A percentile compares a stretch with the other conserved stretches of the same genome.
Conservation (phyloP, 345 rosid species). For the Camelina laxa region DNA sequence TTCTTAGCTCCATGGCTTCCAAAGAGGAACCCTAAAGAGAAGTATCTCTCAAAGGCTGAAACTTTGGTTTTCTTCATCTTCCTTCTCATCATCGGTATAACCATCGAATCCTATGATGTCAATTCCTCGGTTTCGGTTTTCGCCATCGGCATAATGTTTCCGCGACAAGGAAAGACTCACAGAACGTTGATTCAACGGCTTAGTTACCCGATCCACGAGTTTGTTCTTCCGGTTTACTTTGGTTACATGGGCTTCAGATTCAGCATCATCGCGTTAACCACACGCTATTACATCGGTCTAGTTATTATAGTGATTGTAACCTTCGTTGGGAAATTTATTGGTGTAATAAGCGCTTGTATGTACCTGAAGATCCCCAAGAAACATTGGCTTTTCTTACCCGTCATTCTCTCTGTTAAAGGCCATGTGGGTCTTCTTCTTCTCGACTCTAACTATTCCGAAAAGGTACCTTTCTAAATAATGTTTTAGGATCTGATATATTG, state of each 20-base stretch:
- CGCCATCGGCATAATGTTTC: conserved; percentile 74
- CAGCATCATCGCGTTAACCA: conserved; percentile 34
- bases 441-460: conserved; percentile 12
- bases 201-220: conserved; percentile 66
- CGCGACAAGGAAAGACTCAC: conserved; percentile 77
- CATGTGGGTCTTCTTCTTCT: conserved; percentile 66
- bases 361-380: conserved; percentile 60
- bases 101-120: conserved; percentile 51
- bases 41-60: conserved; percentile 69
- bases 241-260: conserved; percentile 84
- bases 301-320: conserved; percentile 50
- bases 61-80: conserved; percentile 55
- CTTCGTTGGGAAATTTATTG: conserved; percentile 56
- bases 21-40: conserved; percentile 59
- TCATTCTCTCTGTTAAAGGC: conserved; percentile 76
- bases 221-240: conserved; percentile 80
- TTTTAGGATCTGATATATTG: neutral
- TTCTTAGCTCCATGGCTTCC: conserved; percentile 65
- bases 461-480: conserved; percentile 28
- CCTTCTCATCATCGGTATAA: conserved; percentile 45
- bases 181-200: conserved; percentile 74
- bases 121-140: conserved; percentile 59
- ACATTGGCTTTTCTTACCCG: conserved; percentile 57
- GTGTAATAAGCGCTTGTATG: conserved; percentile 62
- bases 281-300: conserved; percentile 36